Base-by-base conservation (phyloP, 257 asterid genomes). In the Solanum lycopersicoides region DNA sequence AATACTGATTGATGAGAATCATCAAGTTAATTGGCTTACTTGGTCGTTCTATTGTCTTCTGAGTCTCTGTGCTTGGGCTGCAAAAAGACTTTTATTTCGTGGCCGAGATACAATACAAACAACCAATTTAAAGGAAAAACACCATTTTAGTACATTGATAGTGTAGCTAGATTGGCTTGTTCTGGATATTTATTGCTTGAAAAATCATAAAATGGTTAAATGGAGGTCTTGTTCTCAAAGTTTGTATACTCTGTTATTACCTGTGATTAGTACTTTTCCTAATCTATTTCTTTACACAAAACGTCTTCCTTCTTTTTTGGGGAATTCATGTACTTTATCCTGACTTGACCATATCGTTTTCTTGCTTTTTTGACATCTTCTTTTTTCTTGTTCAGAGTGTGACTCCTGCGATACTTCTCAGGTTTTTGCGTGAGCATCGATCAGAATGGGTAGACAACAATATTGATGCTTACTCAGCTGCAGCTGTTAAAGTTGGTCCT, bases 371-470 rank as follows among this genome's bases (percentile, higher is more conserved):
- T 87, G 83, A 69, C 84, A 16, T 28, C 42, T 16, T 79, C 42
- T 39, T 41, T 79, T 87, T 85, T 83, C 21, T 71, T 86, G 86
- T 92, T 63, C 93, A 96, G 98, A 95, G 95, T 76, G 98, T 95
- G 83, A 96, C 98, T 89, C 98, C 98, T 30, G 96, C 98, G 14
- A 91, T 94, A 88, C 94, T 96, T 66, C 96, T 96, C 5, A 89
- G 97, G 88, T 96, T 96, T 86, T 86, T 96, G 72, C 90, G 98
- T 68, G 98, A 96, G 93, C 98, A 96, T 89, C 91, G 98, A 77
- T 96, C 98, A 12, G 98, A 96, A 90, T 96, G 98, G 98, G 98
- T 98, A n/a, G 98, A 95, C 91, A 95, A 88, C 83, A 94, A 89
- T 83, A 92, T 94, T 12, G 98, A 96, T 87, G 94, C 98, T 53